Evolutionary conservation across 306 rosid species (phyloP), one percentile per base, ranked within the genome.

Genomic region (Casuarina cunninghamiana): DNA sequence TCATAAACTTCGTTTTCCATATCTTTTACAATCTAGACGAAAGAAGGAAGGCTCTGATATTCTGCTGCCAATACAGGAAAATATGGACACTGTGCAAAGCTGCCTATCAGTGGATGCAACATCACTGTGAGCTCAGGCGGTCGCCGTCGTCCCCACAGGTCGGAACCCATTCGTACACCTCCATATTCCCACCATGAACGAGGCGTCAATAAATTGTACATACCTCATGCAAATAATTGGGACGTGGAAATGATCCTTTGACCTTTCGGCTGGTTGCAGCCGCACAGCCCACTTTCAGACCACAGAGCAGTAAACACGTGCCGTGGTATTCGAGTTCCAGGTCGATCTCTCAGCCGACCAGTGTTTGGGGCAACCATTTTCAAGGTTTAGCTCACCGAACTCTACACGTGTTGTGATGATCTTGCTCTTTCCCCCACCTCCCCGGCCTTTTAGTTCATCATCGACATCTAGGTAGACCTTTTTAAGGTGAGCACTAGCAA

Each of bases 311-410:
- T 77, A 39, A 78, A 68, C 78, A 79, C 88, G 86, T 84, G 70
- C 53, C 71, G 77, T 69, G 70, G 10, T 60, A 70, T 79, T 75
- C 66, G 41, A 73, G 10, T 55, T 26, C 65, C 65, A 58, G 8
- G 46, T 69, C 80, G 66, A 69, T 49, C 76, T 48, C 80, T 67
- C 81, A 42, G 85, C 96, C 95, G 90, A 80, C 97, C 93, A 85
- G n/a, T 81, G 65, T 83, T 80, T 41, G 39, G 48, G 51, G 16
- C 80, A 45, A 51, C 42, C 19, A 35, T 89, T 90, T 88, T 92
- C 97, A 88, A 94, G 66, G 38, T 71, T 71, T 91, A 88, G 98
- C 78, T 94, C 96, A 91, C 87, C 98, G 38, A 91, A 15, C 41
- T 42, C 5, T 65, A 72, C 81, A 88, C 87, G 87, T 90, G 86